Evolutionary conservation across 2,329 filamentous ascomycete species (phyloP), one percentile per base, ranked within the genome.

Genomic region (Calonectria hongkongensis): DNA sequence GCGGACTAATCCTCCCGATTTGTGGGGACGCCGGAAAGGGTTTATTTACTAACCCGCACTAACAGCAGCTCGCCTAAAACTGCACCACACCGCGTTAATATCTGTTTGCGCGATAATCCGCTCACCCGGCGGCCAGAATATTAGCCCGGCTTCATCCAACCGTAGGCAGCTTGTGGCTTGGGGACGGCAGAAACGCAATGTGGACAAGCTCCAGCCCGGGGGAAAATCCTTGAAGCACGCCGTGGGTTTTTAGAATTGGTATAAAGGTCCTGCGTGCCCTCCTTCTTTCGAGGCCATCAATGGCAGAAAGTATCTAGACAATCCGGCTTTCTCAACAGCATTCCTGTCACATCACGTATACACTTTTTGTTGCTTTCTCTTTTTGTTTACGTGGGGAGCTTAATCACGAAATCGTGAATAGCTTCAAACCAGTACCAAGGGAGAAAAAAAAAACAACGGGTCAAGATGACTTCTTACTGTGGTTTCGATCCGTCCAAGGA

Each of bases 401-500:
- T 5, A 39, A 4, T 27, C 7, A 25, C 15, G 27, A n/a, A 25
- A 25, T 27, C 18, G 36, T 18, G 36, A 41, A 60, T 28, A 27
- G 21, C 6, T 60, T 41, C 21, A 41, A 21, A 25, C 1, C 18
- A 13, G 8, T 3, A 6, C 41, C 41, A 43, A 8, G 18, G 21
- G n/a, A 21, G 9, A 33, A 25, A 54, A 7, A 27, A 3, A 33
- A n/a, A 33, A 39, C n/a, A 6, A 21, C 36, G 28, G 8, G 8
- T 4, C 8, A 36, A 36, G 10, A 78, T 79, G 78, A 48, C 21
- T 56, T 28, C 36, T 0, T 79, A 73, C 56, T 51, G 60, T 18
- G 76, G 80, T 3, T 80, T 79, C n/a, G 67, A 84, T 9, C 86
- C 88, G 0, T 82, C 84, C 12, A 83, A 78, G 16, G 86, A 89